A percentile compares a stretch with the other conserved stretches of the same genome.
Conservation (phyloP, 2,329 filamentous ascomycete species). For the Epicoccum nigrum region DNA sequence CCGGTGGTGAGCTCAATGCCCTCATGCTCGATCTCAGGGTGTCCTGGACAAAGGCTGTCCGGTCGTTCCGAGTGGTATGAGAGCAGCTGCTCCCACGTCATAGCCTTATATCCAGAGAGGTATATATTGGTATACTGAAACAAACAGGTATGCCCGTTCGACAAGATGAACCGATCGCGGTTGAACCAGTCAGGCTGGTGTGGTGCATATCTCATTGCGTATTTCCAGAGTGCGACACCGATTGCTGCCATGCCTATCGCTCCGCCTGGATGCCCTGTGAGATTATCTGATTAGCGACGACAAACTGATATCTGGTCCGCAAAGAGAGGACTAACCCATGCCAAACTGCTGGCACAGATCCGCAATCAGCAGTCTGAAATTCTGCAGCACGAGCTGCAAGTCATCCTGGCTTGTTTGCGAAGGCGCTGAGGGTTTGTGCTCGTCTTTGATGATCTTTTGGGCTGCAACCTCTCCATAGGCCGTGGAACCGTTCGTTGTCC, state of each 20-base stretch:
- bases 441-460: constrained; percentile 20
- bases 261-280: constrained; percentile 43
- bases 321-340: constrained; percentile 59
- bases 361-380: constrained; percentile 68
- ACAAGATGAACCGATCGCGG: constrained; percentile 66
- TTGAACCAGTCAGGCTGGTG: constrained; percentile 64
- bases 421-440: constrained; percentile 23
- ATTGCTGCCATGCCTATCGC: constrained; percentile 68
- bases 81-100: constrained; percentile 64
- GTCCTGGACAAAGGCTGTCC: constrained; percentile 60
- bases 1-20: constrained; percentile 66
- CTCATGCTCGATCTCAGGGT: constrained; percentile 63
- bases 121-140: constrained; percentile 63
- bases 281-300: background rate
- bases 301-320: constrained; percentile 50
- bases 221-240: constrained; percentile 66
- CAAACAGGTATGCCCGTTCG: constrained; percentile 64
- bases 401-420: constrained; percentile 24
- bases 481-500: constrained; percentile 13
- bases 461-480: constrained; percentile 25
- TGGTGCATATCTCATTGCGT: constrained; percentile 66
- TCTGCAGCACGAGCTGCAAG: constrained; percentile 57
- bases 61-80: constrained; percentile 57
- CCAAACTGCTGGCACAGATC: constrained; percentile 72
- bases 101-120: constrained; percentile 59